Evolutionary conservation across 306 rosid genomes (phyloP), one percentile per base, ranked within the genome.

Genomic region (Dicorynia guianensis): DNA sequence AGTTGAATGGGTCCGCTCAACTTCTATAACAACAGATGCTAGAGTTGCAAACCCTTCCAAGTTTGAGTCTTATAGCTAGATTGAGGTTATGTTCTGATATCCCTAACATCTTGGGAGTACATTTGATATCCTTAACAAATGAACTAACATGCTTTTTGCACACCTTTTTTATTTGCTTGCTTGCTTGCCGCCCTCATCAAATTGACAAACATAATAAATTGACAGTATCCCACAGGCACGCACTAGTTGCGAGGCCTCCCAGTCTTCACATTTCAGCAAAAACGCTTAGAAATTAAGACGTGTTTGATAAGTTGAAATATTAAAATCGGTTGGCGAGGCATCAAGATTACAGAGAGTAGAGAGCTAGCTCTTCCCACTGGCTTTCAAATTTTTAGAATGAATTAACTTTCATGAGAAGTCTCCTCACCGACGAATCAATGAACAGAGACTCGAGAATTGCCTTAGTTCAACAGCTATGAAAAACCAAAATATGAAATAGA

Each of bases 1-100:
- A 12, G 30, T 8, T 58, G 65, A 25, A 42, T 18, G 25, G 15
- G 19, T 60, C 25, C 52, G 72, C 74, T 82, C 43, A 71, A 43
- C 55, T 68, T 52, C n/a, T 4, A 78, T 40, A 13, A 25, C 46
- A 17, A 68, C 52, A 8, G 18, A 61, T 61, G 13, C 25, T 35
- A 25, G 42, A 66, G 15, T 47, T 38, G 30, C 48, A 57, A 76
- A 12, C 44, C 34, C 7, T 43, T 49, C 6, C 9, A 25, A 35
- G 14, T 65, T 25, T 18, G 59, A 63, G 14, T 42, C 56, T 14
- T 49, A 46, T 12, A 40, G 18, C 54, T 39, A 8, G 11, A 35
- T 44, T n/a, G n/a, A n/a, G n/a, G 42, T 63, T 69, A 60, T 7
- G 12, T 52, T 68, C 43, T 43, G 11, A 25, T 49, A 6, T 63